Base-by-base conservation (phyloP, 176 grass and related monocot species). In the Triticum timopheevii region DNA sequence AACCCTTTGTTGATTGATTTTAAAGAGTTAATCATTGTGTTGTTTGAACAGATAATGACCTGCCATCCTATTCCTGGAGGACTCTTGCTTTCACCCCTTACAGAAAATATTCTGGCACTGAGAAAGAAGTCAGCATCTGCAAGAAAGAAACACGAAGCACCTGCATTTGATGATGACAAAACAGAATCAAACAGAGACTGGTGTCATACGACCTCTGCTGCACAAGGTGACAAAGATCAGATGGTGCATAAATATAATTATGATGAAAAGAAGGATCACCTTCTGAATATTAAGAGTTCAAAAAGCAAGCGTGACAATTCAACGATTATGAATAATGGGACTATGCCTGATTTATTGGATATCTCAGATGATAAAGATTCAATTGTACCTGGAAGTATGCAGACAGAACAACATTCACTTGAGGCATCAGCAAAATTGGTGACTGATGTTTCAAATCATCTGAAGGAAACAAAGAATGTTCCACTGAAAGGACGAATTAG, bases 21-120 rank as follows among this genome's bases (percentile, higher is more conserved):
- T 61, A 65, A 75, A 56, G 62, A 85, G 23, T 65, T 86, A 88
- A 80, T 6, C 23, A 62, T 47, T 71, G 54, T 80, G 58, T 87
- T 70, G 17, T 74, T 87, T 80, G 58, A 90, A 85, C 90, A 94
- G 93, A 87, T 86, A 36, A 94, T 94, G 90, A 88, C 90, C 65
- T 77, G 61, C 39, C 72, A 92, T 88, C 69, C 82, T 73, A 64
- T 94, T 87, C 92, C 93, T 65, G 87, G 84, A 88, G 90, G 82
- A 65, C 11, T 61, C 40, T 86, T 94, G 72, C 73, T 90, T 39
- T 94, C 93, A 54, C 93, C 93, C 16, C 87, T 94, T 80, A n/a
- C 62, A 65, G 85, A 68, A 73, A 83, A 79, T 77, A 20, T 92
- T 73, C 35, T 92, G 27, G 68, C 87, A 61, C 71, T 90, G 67